Percentiles rank a stretch among this genome's conserved stretches.
Evolutionary conservation across 441 rosid species (phyloP).

Genomic region (Theobroma grandiflorum): DNA sequence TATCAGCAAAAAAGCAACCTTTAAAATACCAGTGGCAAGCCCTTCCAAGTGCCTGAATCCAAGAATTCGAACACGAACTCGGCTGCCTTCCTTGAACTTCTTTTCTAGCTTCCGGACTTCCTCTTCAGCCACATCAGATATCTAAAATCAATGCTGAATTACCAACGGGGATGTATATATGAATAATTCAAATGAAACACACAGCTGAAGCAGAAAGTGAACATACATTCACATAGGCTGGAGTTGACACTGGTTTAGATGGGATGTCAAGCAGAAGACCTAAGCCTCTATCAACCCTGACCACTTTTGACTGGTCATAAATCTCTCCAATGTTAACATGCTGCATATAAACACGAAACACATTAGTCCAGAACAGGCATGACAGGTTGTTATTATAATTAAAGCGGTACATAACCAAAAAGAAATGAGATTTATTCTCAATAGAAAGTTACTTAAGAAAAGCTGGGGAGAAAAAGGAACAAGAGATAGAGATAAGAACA

Average conservation of each 20-base stretch:
- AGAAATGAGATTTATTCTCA: conserved; percentile 10
- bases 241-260: conserved; percentile 65
- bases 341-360: conserved; percentile 52
- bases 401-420: background rate
- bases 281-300: conserved; percentile 82
- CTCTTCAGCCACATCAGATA: conserved; percentile 87
- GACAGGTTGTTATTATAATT: background rate
- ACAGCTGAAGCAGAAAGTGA: conserved; percentile 26
- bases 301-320: conserved; percentile 81
- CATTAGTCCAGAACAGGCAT: conserved; percentile 6
- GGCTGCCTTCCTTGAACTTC: conserved; percentile 81
- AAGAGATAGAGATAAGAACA: background rate
- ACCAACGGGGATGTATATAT: conserved; percentile 32
- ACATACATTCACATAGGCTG: conserved; percentile 90
- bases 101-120: conserved; percentile 83
- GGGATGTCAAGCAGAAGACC: conserved; percentile 97
- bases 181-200: conserved; percentile 16
- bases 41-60: conserved; percentile 94
- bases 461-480: background rate
- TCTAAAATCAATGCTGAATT: conserved; percentile 48
- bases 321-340: conserved; percentile 77
- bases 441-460: background rate
- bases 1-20: conserved; percentile 56
- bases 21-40: conserved; percentile 84
- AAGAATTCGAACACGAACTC: conserved; percentile 86